phyloP scores from a whole-genome alignment of 257 asterid genomes.

The Cruciata laevipes region DNA sequence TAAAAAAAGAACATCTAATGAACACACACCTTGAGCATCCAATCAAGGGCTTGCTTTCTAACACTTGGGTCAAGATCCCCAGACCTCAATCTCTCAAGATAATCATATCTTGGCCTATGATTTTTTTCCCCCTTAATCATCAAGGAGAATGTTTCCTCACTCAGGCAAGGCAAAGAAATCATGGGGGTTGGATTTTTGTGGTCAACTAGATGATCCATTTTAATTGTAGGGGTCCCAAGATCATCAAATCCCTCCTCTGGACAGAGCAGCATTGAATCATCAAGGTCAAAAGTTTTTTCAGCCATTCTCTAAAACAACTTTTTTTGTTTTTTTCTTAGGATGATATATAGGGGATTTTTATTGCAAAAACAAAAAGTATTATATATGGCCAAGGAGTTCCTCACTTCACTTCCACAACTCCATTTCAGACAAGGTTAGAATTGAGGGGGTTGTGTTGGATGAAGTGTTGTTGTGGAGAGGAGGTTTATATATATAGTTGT shows the following conservation, averaged over 20 bases:
- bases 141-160: conserved; percentile 39
- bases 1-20: conserved; percentile 2
- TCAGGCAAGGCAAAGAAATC: conserved; percentile 32
- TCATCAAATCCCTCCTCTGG: conserved; percentile 42
- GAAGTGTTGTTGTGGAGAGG: conserved; percentile 31
- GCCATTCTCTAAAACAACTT: conserved; percentile 34
- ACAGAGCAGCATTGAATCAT: conserved; percentile 41
- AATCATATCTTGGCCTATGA: conserved; percentile 52
- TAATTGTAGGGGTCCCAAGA: conserved; percentile 28
- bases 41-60: conserved; percentile 64
- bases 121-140: conserved; percentile 52
- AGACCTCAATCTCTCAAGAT: conserved; percentile 55
- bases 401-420: too few species aligned
- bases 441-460: conserved; percentile 21
- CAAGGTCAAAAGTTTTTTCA: conserved; percentile 31
- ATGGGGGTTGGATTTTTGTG: conserved; percentile 28
- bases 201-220: conserved; percentile 19
- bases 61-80: conserved; percentile 61
- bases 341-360: background rate
- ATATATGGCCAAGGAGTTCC: background rate
- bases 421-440: conserved; percentile 1
- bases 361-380: background rate
- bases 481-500: conserved; percentile 52
- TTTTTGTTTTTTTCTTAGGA: background rate
- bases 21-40: conserved; percentile 68